Base-by-base conservation (phyloP, 768 basidiomycete genomes). In the Suillus fuscotomentosus region DNA sequence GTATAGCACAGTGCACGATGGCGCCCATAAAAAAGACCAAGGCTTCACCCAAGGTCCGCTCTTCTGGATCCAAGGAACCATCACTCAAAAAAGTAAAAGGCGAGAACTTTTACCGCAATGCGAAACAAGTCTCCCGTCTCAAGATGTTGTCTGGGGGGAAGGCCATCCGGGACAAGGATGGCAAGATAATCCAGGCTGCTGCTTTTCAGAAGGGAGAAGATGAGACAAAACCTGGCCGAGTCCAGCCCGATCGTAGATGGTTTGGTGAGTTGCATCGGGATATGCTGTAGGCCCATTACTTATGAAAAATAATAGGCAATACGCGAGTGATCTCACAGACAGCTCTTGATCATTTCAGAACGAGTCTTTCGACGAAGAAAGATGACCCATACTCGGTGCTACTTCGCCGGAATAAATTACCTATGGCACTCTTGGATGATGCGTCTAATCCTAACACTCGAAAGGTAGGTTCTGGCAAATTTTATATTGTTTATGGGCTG, bases 21-120 rank as follows among this genome's bases (percentile, higher is more conserved):
- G 73, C 62, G 10, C 65, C 71, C 50, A 67, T 70, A 47, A 80
- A 77, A 66, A 80, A 71, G 60, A 69, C 67, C 22, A 43, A 66
- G 7, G 70, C 76, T 4, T 74, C 77, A 1, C 61, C 78, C 36
- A 79, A 80, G 66, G 67, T 68, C 14, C 79, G 79, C 20, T 79
- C 79, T 24, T 76, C 78, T 13, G 82, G 85, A n/a, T 80, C 82
- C 27, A 80, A 82, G n/a, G 80, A 82, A 17, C 68, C 84, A 1
- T 81, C 86, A 5, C 80, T 92, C 51, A 85, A 86, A 68, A 89
- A 83, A 75, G 85, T 91, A 68, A 95, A 94, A 74, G 96, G 95
- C 72, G 95, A 97, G 81, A 99, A 97, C 76, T 99, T 98, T 81
- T 99, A 97, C 80, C 92, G 95, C 77, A 88, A 95, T 90, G 95